These are phyloP conservation scores for Echria macrotheca DNA, from an alignment of 495 filamentous ascomycete genomes.

Conservation along the genomic window DNA sequence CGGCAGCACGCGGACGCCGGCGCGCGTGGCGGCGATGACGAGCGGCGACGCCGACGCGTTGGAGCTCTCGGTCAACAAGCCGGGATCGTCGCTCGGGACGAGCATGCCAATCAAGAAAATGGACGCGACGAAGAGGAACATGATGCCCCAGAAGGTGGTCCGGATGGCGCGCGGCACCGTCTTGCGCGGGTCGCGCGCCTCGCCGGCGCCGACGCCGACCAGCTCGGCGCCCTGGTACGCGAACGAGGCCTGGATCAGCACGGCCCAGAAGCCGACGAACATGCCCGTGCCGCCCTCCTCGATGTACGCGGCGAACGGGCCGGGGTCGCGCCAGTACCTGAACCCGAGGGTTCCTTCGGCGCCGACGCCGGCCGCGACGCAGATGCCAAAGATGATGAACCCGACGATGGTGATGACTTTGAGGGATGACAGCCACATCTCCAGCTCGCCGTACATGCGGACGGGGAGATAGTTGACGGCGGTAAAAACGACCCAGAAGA, in stretches of 20 bases:
- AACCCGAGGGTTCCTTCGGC: constrained; percentile 64
- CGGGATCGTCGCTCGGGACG: constrained; percentile 49
- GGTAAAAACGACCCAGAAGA: constrained; percentile 68
- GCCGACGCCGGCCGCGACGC: constrained; percentile 62
- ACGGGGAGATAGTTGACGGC: constrained; percentile 64
- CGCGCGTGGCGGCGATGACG: constrained; percentile 60
- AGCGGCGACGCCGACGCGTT: constrained; percentile 60
- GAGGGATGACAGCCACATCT: constrained; percentile 68
- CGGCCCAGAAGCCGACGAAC: constrained; percentile 42
- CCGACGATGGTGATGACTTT: constrained; percentile 73
- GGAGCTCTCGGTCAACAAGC: constrained; percentile 45
- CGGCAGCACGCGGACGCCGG: constrained; percentile 60
- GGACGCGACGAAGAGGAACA: constrained; percentile 60
- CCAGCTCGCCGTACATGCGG: constrained; percentile 63
- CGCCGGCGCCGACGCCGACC: constrained; percentile 62
- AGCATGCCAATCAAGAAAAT: constrained; percentile 66
- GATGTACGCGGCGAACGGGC: constrained; percentile 58
- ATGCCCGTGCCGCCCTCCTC: constrained; percentile 37
- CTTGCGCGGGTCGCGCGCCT: constrained; percentile 57
- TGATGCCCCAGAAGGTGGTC: constrained; percentile 55
- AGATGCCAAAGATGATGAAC: constrained; percentile 59
- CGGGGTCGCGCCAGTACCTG: constrained; percentile 63
- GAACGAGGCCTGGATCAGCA: constrained; percentile 43
- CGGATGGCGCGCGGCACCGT: constrained; percentile 46
- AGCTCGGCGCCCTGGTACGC: constrained; percentile 54